Evolutionary conservation across 1,139 yeast species (phyloP).

Genomic region (Meyerozyma sp.): DNA sequence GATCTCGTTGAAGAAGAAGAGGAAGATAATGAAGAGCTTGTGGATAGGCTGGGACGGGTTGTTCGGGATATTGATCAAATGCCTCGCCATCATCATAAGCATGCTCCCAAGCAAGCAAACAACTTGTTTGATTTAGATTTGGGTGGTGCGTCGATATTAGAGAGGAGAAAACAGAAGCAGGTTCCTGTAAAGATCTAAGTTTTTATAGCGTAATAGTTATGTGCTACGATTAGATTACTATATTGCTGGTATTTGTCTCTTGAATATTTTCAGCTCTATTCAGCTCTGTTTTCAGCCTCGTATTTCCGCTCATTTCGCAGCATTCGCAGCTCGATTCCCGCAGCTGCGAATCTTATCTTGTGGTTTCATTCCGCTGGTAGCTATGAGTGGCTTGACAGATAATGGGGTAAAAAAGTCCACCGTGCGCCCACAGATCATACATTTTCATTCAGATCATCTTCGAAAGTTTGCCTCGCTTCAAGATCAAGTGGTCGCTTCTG

Average conservation of each 20-base stretch:
- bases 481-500: neutral
- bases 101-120: conserved; percentile 13
- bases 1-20: conserved; percentile 36
- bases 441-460: neutral
- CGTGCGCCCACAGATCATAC: neutral
- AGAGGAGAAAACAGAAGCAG: conserved; percentile 54
- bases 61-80: conserved; percentile 3
- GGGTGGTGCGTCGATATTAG: conserved; percentile 76
- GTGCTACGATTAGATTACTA: neutral
- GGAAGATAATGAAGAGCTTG: conserved; percentile 17
- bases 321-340: neutral
- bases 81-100: conserved; percentile 9
- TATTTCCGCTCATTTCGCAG: neutral
- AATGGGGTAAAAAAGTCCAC: neutral
- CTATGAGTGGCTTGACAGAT: neutral
- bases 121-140: conserved; percentile 64
- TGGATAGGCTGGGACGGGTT: neutral
- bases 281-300: no score
- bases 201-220: neutral
- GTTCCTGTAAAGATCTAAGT: conserved; percentile 10
- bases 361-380: neutral
- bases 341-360: neutral
- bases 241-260: no score
- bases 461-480: neutral
- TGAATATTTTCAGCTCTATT: no score